Base-by-base conservation (phyloP, 345 rosid species). In the Noccaea bulbosa region DNA sequence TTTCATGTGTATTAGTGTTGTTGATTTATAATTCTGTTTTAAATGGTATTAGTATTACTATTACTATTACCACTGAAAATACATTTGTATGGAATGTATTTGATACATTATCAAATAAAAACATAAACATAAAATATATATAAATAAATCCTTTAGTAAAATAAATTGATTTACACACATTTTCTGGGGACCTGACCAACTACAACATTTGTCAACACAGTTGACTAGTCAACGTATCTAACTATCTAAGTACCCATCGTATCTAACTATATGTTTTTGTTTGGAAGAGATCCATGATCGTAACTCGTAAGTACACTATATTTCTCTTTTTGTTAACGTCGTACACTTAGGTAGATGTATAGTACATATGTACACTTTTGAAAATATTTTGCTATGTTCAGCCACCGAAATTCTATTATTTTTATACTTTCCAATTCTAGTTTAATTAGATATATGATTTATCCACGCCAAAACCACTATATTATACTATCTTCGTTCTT, bases 181-280 rank as follows among this genome's bases (percentile, higher is more conserved):
- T 40, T 40, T 61, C 24, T 71, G 46, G 24, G 38, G 45, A 37
- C 10, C n/a, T 27, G 24, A 50, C 41, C 50, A 60, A 50, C 57
- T 49, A 41, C 30, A 40, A 60, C 51, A 34, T 43, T 8, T 62
- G 63, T 62, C 20, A 44, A 62, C 54, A 52, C 39, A 52, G 39
- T 71, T 40, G 74, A 70, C 60, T 52, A 52, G 62, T 62, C 69
- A 62, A 52, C 12, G 50, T 8, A 34, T 34, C 55, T 44, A 62
- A 12, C 41, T 8, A 34, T 34, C 55, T 44, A 62, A 12, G 54
- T 30, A 40, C 22, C 48, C 27, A 10, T 27, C 4, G 30, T 27
- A n/a, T n/a, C n/a, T n/a, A n/a, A n/a, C n/a, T n/a, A 32, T 15
- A 34, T 55, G 7, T 8, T 55, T 30, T 7, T 30, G 8, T 8